These are phyloP conservation scores for Aspergillus ustus DNA, from an alignment of 2,329 filamentous ascomycete species.

Conservation along the genomic window DNA sequence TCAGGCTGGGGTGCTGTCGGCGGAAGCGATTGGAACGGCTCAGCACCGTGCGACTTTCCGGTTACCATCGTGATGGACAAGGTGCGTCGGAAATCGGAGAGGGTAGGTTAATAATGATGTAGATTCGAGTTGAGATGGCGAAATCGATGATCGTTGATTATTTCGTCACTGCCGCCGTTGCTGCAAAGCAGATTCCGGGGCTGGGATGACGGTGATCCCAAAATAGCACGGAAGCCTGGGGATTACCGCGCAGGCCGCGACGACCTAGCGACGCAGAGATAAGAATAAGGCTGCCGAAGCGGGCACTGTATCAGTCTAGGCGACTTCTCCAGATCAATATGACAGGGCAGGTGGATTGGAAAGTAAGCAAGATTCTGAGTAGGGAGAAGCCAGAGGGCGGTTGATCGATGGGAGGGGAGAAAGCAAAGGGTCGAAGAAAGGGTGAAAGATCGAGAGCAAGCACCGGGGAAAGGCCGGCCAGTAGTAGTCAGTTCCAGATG, in stretches of 20 bases:
- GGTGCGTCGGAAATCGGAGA: neutral
- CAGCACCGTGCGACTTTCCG: conserved; percentile 41
- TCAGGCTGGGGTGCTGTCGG: conserved; percentile 42
- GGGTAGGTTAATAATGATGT: conserved; percentile 9
- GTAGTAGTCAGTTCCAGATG: neutral
- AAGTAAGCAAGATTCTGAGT: neutral
- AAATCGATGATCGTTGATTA: conserved; percentile 17
- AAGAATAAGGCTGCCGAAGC: conserved; percentile 7
- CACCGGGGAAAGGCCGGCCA: conserved; percentile 4
- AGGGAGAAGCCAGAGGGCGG: conserved; percentile 14
- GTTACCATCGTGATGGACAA: conserved; percentile 39
- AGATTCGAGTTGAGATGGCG: conserved; percentile 21
- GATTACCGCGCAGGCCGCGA: conserved; percentile 26
- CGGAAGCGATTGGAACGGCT: conserved; percentile 39
- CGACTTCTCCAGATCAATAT: neutral
- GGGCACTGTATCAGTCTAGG: neutral
- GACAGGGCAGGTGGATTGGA: conserved; percentile 1
- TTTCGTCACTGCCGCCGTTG: conserved; percentile 39
- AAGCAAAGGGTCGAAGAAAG: conserved; percentile 16
- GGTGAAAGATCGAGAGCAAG: conserved; percentile 14
- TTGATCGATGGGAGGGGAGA: conserved; percentile 17
- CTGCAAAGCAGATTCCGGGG: conserved; percentile 35
- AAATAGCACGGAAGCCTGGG: conserved; percentile 34
- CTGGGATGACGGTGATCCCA: conserved; percentile 34
- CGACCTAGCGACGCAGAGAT: conserved; percentile 16